A percentile compares a stretch with the other conserved stretches of the same genome.
phyloP scores from a whole-genome alignment of 169 alveolate genomes.

The Cryptosporidium bovis region DNA sequence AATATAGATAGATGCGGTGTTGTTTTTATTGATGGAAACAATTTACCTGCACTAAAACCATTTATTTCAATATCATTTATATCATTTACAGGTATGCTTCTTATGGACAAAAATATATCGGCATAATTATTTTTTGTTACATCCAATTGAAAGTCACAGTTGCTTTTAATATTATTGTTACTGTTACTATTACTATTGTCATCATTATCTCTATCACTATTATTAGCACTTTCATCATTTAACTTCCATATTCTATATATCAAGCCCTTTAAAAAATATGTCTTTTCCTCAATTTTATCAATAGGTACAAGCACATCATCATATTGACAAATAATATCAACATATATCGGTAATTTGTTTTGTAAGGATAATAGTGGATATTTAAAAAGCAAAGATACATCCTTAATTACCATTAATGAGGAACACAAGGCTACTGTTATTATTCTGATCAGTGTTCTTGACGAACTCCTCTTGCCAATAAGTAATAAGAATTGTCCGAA shows the following conservation, averaged over 20 bases:
- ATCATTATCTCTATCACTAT: background rate
- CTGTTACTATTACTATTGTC: background rate
- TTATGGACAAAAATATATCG: conserved; percentile 39
- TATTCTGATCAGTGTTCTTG: conserved; percentile 46
- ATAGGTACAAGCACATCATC: conserved; percentile 65
- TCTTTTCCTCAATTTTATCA: conserved; percentile 14
- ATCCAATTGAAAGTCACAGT: no score
- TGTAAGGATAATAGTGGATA: conserved; percentile 56
- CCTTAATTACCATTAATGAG: conserved; percentile 52
- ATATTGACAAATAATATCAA: conserved; percentile 52
- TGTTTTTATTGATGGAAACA: background rate
- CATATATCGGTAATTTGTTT: conserved; percentile 30
- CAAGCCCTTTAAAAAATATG: conserved; percentile 59
- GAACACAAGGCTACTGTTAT: conserved; percentile 62
- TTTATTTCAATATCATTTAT: conserved; percentile 51
- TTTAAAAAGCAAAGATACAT: conserved; percentile 28
- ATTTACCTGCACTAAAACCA: conserved; percentile 17
- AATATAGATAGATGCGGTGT: conserved; percentile 35
- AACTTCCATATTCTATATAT: conserved; percentile 40
- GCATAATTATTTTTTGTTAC: background rate
- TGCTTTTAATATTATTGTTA: background rate
- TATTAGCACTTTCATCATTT: background rate
- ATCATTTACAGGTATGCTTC: conserved; percentile 32
- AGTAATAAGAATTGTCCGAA: conserved; percentile 37
- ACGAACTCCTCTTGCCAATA: conserved; percentile 33